A percentile compares a stretch with the other conserved stretches of the same genome.
Evolutionary conservation across 768 basidiomycete genomes (phyloP).

Genomic region (Tephrocybe sp.): DNA sequence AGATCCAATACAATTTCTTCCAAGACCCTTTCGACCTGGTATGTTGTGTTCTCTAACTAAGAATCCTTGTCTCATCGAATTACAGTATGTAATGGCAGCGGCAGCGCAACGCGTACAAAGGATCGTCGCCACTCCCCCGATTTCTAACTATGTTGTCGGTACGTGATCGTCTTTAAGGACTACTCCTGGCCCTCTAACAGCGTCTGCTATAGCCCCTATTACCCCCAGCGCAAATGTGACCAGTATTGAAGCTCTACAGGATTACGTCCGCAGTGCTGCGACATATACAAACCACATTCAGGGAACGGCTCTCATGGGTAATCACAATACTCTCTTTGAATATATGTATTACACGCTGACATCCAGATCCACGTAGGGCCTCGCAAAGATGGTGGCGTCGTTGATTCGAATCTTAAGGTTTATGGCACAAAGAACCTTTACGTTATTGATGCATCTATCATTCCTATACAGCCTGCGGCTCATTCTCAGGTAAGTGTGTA

Average conservation of each 20-base stretch:
- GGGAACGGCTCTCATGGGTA: slow-evolving; percentile 2
- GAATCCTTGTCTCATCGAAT: background rate
- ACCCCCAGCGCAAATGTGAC: background rate
- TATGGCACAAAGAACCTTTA: slow-evolving; percentile 47
- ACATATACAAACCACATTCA: slow-evolving; percentile 1
- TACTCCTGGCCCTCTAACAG: too few species aligned
- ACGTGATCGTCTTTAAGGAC: background rate
- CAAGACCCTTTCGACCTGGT: slow-evolving; percentile 4
- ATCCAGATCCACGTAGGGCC: background rate
- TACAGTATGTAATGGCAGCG: slow-evolving; percentile 3
- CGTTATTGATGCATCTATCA: slow-evolving; percentile 46
- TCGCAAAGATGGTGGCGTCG: slow-evolving; percentile 29
- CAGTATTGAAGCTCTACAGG: background rate
- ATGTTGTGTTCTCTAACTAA: background rate
- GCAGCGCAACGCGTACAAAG: background rate
- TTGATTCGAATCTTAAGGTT: slow-evolving; percentile 39
- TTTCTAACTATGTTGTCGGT: slow-evolving; percentile 2
- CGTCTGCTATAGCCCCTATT: background rate
- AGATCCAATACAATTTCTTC: slow-evolving; percentile 7
- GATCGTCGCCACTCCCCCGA: slow-evolving; percentile 2
- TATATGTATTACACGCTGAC: too few species aligned
- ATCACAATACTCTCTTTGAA: background rate
- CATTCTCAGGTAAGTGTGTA: background rate
- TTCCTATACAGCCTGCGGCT: slow-evolving; percentile 34
- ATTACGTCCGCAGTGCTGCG: background rate